Conservation (phyloP, 176 grass and related monocot species). For the Poa annua region DNA sequence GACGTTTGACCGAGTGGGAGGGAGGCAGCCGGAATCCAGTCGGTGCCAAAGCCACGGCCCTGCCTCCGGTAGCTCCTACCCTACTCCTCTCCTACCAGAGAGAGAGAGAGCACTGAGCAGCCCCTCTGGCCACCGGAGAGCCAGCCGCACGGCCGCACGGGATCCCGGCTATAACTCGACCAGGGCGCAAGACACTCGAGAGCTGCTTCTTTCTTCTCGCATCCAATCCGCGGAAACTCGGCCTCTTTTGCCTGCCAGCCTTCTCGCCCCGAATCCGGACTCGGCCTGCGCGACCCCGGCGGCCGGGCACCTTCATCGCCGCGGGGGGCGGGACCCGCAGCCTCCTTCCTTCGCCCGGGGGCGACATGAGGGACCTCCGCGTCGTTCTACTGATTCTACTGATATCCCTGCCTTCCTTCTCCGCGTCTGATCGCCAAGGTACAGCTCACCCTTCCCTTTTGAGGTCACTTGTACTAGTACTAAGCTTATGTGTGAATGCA, state of each 20-base stretch:
- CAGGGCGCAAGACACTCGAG: neutral
- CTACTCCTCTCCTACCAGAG: neutral
- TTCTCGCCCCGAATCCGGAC: neutral
- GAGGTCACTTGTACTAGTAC: neutral
- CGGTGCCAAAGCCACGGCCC: constrained; percentile 1
- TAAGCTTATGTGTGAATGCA: neutral
- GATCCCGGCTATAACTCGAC: constrained; percentile 32
- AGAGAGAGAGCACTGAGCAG: neutral
- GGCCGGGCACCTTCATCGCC: neutral
- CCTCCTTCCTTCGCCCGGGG: too few relatives aligned
- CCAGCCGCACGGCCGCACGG: neutral
- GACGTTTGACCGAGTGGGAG: neutral
- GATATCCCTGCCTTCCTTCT: constrained; percentile 40
- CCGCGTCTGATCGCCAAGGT: constrained; percentile 52
- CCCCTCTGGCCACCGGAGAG: too few relatives aligned
- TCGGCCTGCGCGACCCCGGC: neutral
- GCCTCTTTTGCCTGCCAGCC: neutral
- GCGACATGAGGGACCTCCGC: constrained; percentile 26
- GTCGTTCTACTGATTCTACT: constrained; percentile 10
- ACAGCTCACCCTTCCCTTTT: neutral
- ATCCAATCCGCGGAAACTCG: neutral
- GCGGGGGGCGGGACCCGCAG: neutral
- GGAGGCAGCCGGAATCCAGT: neutral
- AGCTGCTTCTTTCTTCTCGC: neutral
- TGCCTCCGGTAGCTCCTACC: neutral